phyloP scores from a whole-genome alignment of 306 rosid species.

The Elaeagnus macrophylla region DNA sequence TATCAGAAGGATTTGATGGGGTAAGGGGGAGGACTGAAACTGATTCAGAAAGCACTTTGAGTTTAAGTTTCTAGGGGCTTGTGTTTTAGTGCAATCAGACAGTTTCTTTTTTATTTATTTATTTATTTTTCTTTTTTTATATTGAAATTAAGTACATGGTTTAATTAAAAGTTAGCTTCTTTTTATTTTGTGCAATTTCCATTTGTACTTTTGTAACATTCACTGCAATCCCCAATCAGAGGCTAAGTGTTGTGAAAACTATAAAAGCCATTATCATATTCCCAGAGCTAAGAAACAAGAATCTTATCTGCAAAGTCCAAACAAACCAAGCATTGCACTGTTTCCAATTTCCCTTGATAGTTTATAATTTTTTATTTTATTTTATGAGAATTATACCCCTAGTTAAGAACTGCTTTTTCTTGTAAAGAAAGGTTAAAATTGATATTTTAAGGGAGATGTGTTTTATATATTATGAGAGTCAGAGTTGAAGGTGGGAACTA shows the following conservation, averaged over 20 bases:
- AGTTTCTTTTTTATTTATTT: constrained; percentile 27
- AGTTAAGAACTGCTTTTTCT: neutral
- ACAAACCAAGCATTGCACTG: constrained; percentile 13
- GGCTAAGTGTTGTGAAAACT: constrained; percentile 26
- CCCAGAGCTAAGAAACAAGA: constrained; percentile 11
- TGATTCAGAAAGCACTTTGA: constrained; percentile 17
- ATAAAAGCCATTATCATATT: constrained; percentile 10
- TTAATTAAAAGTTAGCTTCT: constrained; percentile 8
- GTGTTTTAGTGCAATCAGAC: constrained; percentile 30
- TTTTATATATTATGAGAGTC: constrained; percentile 15
- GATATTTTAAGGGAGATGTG: neutral
- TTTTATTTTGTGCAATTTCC: constrained; percentile 37
- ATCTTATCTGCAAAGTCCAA: constrained; percentile 4
- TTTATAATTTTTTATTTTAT: neutral
- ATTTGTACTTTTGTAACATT: constrained; percentile 20
- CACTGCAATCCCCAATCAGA: constrained; percentile 16
- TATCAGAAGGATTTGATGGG: constrained; percentile 76
- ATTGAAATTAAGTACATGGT: no score
- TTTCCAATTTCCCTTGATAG: neutral
- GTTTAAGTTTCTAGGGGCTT: constrained; percentile 24
- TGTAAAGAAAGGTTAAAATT: neutral
- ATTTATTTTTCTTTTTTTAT: constrained; percentile 17
- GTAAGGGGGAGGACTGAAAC: constrained; percentile 21
- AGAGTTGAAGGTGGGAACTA: constrained; percentile 23
- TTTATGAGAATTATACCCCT: neutral